A percentile compares a stretch with the other conserved stretches of the same genome.
Evolutionary conservation across 2,329 filamentous ascomycete genomes (phyloP).

Genomic region (Aspergillus fumigatiaffinis): DNA sequence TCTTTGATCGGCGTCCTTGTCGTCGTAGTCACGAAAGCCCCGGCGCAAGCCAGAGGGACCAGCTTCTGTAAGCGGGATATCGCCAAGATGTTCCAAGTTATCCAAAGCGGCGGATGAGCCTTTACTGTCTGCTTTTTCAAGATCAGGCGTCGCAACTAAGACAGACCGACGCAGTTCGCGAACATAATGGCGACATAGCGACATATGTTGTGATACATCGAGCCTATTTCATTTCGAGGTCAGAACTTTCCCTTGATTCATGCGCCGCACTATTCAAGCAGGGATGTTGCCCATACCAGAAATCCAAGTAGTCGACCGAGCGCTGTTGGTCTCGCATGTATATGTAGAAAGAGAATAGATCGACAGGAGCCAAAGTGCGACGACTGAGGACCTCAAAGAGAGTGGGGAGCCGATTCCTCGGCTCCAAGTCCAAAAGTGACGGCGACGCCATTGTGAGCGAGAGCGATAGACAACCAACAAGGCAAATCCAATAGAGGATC

Average conservation of each 20-base stretch:
- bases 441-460: conserved; percentile 26
- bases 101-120: conserved; percentile 78
- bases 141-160: conserved; percentile 85
- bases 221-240: conserved; percentile 59
- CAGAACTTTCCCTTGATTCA: conserved; percentile 2
- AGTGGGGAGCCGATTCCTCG: conserved; percentile 82
- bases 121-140: conserved; percentile 76
- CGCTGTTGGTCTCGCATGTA: conserved; percentile 99
- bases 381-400: conserved; percentile 94
- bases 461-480: neutral
- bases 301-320: conserved; percentile 96
- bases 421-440: conserved; percentile 36
- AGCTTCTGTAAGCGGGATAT: conserved; percentile 47
- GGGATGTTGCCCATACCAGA: conserved; percentile 65
- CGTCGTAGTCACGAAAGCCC: conserved; percentile 61
- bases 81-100: conserved; percentile 64
- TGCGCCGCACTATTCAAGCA: neutral
- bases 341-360: conserved; percentile 98
- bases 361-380: conserved; percentile 89
- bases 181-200: conserved; percentile 90
- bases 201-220: conserved; percentile 98
- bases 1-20: conserved; percentile 78
- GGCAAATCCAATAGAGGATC: neutral
- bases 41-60: conserved; percentile 55
- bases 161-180: conserved; percentile 91